Evolutionary conservation across 2,329 filamentous ascomycete genomes (phyloP), one percentile per base, ranked within the genome.

Genomic region (Cyclaneusma minus): DNA sequence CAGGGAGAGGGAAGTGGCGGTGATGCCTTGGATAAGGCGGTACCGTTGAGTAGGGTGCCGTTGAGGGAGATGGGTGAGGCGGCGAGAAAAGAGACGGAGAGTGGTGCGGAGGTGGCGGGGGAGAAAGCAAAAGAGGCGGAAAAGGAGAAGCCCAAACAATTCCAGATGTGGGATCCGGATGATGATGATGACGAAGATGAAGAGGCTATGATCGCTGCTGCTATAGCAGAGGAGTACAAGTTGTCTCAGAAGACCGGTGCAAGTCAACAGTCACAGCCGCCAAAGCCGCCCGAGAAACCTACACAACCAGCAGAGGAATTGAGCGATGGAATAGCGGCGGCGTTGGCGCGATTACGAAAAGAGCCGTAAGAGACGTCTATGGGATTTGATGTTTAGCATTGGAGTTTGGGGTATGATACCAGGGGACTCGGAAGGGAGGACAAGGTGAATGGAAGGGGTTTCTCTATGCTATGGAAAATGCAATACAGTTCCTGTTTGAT

Each of bases 241-340:
- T 13, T 43, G 52, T 16, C 30, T 44, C 27, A 33, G 34, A 37
- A 25, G 39, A 34, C 16, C 44, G 28, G 29, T 38, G 23, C 20
- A 38, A 43, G 13, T 22, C 15, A 13, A 29, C 39, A 12, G 37
- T 35, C 21, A 49, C 45, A 33, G 49, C 52, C 18, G 55, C n/a
- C n/a, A n/a, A n/a, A n/a, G n/a, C n/a, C n/a, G 7, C 12, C 6
- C 12, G 7, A 16, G n/a, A n/a, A n/a, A n/a, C n/a, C n/a, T n/a
- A n/a, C n/a, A n/a, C n/a, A n/a, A n/a, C n/a, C n/a, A n/a, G n/a
- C n/a, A n/a, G n/a, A 64, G 4, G 48, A 58, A 16, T 48, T 76
- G 4, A 60, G 59, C 32, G 66, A 59, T 23, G 68, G 71, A 3
- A 50, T 77, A 24, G 67, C 69, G 23, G 67, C 65, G 16, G 71